These are phyloP conservation scores for Oryza glaberrima DNA, from an alignment of 176 grass and related monocot genomes.

Conservation along the genomic window DNA sequence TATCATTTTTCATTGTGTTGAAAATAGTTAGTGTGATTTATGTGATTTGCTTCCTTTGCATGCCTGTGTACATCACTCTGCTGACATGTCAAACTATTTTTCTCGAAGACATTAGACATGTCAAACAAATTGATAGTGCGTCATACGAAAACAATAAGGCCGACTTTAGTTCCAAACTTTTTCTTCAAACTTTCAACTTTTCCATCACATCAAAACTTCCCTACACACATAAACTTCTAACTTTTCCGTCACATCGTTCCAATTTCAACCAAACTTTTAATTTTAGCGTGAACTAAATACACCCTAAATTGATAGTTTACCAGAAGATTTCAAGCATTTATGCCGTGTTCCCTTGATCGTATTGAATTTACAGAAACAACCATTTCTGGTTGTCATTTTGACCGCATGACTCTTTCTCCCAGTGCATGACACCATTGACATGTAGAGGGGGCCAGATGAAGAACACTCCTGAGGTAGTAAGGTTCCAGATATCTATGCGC, in stretches of 20 bases:
- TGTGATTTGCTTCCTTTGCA: not conserved
- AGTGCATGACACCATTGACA: not conserved
- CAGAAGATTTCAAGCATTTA: not conserved
- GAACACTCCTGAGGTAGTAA: not conserved
- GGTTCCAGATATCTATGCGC: too few relatives aligned
- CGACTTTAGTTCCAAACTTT: too few relatives aligned
- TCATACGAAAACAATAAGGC: not conserved
- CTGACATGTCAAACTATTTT: not conserved
- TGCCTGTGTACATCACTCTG: not conserved
- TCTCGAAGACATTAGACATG: not conserved
- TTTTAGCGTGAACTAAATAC: too few relatives aligned
- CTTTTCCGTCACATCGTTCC: too few relatives aligned
- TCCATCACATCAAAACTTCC: too few relatives aligned
- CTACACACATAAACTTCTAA: too few relatives aligned
- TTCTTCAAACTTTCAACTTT: too few relatives aligned
- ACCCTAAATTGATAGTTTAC: not conserved
- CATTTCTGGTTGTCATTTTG: constrained; percentile 9
- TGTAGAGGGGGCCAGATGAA: not conserved
- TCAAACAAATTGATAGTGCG: not conserved
- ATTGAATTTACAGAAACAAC: constrained; percentile 8
- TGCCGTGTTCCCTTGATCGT: not conserved
- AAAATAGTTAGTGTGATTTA: not conserved
- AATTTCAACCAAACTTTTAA: too few relatives aligned
- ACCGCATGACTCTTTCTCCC: not conserved
- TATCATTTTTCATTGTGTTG: not conserved